phyloP scores from a whole-genome alignment of 2,329 filamentous ascomycete species.

The Aspergillus nomiae region DNA sequence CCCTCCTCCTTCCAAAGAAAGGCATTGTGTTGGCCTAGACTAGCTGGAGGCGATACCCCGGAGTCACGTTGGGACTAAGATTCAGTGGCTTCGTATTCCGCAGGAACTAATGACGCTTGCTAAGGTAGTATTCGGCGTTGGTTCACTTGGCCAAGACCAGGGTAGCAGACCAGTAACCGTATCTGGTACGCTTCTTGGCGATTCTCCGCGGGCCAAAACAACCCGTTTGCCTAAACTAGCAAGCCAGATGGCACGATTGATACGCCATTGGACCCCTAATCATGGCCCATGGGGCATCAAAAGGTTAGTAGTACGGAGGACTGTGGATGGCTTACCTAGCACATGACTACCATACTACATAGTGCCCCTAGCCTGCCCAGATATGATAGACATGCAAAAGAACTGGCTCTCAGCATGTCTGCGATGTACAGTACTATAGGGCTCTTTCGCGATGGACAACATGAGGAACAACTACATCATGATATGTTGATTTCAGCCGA shows the following conservation, averaged over 20 bases:
- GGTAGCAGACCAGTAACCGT: background rate
- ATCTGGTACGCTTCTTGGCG: background rate
- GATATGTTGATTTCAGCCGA: background rate
- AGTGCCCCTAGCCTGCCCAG: no score
- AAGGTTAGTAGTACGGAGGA: no score
- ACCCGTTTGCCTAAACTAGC: background rate
- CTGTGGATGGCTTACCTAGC: no score
- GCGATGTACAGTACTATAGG: no score
- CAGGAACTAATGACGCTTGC: background rate
- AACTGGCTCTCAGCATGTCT: background rate
- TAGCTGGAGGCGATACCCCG: background rate
- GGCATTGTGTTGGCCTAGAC: background rate
- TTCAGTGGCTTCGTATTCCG: background rate
- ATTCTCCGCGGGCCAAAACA: background rate
- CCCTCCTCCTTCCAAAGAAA: background rate
- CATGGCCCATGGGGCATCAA: background rate
- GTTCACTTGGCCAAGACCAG: background rate
- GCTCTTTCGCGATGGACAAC: no score
- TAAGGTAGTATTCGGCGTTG: background rate
- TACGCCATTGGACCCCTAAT: background rate
- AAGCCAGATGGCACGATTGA: background rate
- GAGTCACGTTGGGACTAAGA: background rate
- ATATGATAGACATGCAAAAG: background rate
- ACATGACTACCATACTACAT: no score
- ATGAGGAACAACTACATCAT: no score